These are phyloP conservation scores for Rhipidocladum racemiflorum DNA, from an alignment of 176 grass and related monocot genomes.

Conservation along the genomic window DNA sequence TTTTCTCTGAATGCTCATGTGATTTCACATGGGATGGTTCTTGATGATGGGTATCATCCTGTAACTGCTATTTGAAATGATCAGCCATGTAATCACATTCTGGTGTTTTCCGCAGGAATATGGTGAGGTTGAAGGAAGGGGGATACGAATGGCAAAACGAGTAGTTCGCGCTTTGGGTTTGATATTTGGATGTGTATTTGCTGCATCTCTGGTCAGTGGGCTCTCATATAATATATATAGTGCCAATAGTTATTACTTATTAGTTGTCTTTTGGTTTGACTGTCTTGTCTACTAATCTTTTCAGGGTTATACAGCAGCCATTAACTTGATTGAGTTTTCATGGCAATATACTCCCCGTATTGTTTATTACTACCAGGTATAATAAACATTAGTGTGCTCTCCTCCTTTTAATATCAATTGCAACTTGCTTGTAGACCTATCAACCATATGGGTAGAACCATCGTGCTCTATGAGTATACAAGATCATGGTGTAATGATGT, in stretches of 20 bases:
- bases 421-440: not conserved
- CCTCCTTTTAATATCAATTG: not conserved
- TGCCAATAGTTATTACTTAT: not conserved
- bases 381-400: not conserved
- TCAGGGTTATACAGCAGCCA: constrained; percentile 48
- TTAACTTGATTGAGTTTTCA: constrained; percentile 43
- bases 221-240: not conserved
- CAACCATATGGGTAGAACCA: not conserved
- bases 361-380: constrained; percentile 74
- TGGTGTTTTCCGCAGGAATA: constrained; percentile 59
- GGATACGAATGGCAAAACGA: constrained; percentile 87
- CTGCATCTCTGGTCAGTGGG: constrained; percentile 59
- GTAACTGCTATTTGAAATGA: not conserved
- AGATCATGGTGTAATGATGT: not conserved
- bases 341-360: constrained; percentile 44
- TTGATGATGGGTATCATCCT: not conserved
- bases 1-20: not conserved
- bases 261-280: constrained; percentile 13
- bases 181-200: constrained; percentile 83
- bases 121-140: constrained; percentile 88
- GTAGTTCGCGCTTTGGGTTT: constrained; percentile 76
- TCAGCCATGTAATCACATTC: not conserved
- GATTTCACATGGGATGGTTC: not conserved
- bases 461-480: not conserved
- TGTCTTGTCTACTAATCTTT: not conserved